Conservation (phyloP, 1,284 basidiomycete genomes). For the Sanguinoderma infundibulare region DNA sequence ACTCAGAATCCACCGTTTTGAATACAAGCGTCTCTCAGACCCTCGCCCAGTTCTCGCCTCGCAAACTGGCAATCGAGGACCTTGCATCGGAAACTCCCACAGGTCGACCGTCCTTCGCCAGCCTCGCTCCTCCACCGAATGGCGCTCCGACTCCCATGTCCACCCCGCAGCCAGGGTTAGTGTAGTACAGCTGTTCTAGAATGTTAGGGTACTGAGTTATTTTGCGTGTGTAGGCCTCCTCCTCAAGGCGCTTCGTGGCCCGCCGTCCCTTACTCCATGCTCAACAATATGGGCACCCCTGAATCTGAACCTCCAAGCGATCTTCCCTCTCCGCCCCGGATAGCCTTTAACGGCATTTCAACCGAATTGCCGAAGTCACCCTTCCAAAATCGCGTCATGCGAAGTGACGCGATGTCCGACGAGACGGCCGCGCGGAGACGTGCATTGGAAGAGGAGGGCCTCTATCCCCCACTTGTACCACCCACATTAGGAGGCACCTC, state of each 20-base stretch:
- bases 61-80: slow-evolving; percentile 52
- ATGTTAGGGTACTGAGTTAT: slow-evolving; percentile 17
- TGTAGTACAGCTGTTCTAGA: slow-evolving; percentile 21
- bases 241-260: slow-evolving; percentile 40
- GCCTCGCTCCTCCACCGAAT: slow-evolving; percentile 36
- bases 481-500: slow-evolving; percentile 31
- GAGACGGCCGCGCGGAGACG: slow-evolving; percentile 59
- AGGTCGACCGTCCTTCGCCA: slow-evolving; percentile 28
- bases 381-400: slow-evolving; percentile 38
- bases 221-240: slow-evolving; percentile 20
- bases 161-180: slow-evolving; percentile 26
- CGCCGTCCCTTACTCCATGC: slow-evolving; percentile 40
- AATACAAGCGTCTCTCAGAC: slow-evolving; percentile 43
- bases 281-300: slow-evolving; percentile 26
- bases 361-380: slow-evolving; percentile 56
- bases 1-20: not conserved
- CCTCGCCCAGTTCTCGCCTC: slow-evolving; percentile 73
- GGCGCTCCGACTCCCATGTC: slow-evolving; percentile 12
- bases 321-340: slow-evolving; percentile 57
- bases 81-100: slow-evolving; percentile 45
- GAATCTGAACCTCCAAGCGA: slow-evolving; percentile 23
- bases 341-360: slow-evolving; percentile 71
- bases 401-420: slow-evolving; percentile 32
- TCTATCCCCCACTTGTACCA: slow-evolving; percentile 47
- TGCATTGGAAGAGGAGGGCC: slow-evolving; percentile 47